Evolutionary conservation across 1,139 yeast genomes (phyloP), one percentile per base, ranked within the genome.

Genomic region (Magnusiomyces suaveolens): DNA sequence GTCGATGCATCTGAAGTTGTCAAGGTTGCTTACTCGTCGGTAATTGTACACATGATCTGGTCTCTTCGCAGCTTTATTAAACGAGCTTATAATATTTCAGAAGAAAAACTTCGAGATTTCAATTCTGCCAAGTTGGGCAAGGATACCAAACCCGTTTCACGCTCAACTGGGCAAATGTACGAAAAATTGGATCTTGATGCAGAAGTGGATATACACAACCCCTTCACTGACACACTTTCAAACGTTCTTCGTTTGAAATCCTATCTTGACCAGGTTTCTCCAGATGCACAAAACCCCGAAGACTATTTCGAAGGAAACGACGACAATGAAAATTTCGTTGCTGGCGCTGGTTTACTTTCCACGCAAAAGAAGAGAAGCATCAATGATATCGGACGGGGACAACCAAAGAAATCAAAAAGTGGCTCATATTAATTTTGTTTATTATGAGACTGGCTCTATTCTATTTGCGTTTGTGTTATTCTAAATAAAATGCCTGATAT

Each of bases 181-280:
- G 54, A 55, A 51, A 70, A 67, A 24, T 10, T 47, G 38, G 23
- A 39, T 32, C 66, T 63, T 68, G 66, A 63, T 74, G 43, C 32
- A 16, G 14, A 16, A 16, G 38, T 43, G 24, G 48, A 43, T 18
- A 3, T 26, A 20, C 29, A 43, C 23, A 26, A 25, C 12, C 6
- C 24, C 10, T 43, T 29, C 21, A 43, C 20, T 29, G 48, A 25
- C 3, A 29, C 36, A 3, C 16, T 14, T 16, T 16, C 68, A 52
- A 55, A 55, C 21, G 18, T 50, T 8, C 48, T 21, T 18, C 46
- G 57, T 2, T 43, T 53, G 14, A 26, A 44, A 18, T 36, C 46
- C 3, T 53, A 52, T 29, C n/a, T 52, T 29, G 50, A 48, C 1
- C 54, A 51, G 16, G 57, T 55, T 12, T 55, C 54, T 2, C 53